Percentiles rank a stretch among this genome's conserved stretches.
Evolutionary conservation across 768 basidiomycete genomes (phyloP).

Genomic region (Coprinopsis strossmayeri): DNA sequence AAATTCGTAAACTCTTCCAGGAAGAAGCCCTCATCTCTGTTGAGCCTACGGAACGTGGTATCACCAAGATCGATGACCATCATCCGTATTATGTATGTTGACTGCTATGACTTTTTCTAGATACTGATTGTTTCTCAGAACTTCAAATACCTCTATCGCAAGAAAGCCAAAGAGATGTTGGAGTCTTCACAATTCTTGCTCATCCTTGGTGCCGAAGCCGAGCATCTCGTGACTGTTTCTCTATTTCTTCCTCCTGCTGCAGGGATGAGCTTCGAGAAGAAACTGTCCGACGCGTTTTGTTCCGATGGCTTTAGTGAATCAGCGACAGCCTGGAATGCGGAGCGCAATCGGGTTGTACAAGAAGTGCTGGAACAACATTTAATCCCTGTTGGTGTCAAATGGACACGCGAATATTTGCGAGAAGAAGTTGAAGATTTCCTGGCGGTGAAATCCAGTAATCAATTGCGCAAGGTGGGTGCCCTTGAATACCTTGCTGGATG

Average conservation of each 20-base stretch:
- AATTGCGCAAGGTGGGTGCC: conserved; percentile 61
- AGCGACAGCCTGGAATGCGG: conserved; percentile 86
- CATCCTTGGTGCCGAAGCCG: conserved; percentile 87
- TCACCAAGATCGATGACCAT: conserved; percentile 67
- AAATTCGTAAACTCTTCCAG: conserved; percentile 71
- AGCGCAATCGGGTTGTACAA: conserved; percentile 71
- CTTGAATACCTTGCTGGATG: conserved; percentile 1
- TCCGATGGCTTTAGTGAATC: conserved; percentile 83
- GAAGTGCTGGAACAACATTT: conserved; percentile 76
- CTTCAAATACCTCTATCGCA: conserved; percentile 90
- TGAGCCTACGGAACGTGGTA: conserved; percentile 82
- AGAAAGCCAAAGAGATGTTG: conserved; percentile 65
- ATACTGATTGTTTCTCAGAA: conserved; percentile 40
- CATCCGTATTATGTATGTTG: conserved; percentile 63
- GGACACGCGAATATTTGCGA: conserved; percentile 82
- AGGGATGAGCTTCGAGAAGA: conserved; percentile 63
- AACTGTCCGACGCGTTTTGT: conserved; percentile 73
- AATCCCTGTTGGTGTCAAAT: conserved; percentile 80
- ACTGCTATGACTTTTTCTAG: background rate
- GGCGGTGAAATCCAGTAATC: conserved; percentile 57
- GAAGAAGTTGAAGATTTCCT: conserved; percentile 88
- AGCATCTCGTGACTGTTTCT: conserved; percentile 74
- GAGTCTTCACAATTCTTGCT: conserved; percentile 78
- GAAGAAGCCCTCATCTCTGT: conserved; percentile 72
- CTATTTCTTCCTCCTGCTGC: conserved; percentile 60